Conservation (phyloP, 208 protist species). For the Trypanosoma vivax region DNA sequence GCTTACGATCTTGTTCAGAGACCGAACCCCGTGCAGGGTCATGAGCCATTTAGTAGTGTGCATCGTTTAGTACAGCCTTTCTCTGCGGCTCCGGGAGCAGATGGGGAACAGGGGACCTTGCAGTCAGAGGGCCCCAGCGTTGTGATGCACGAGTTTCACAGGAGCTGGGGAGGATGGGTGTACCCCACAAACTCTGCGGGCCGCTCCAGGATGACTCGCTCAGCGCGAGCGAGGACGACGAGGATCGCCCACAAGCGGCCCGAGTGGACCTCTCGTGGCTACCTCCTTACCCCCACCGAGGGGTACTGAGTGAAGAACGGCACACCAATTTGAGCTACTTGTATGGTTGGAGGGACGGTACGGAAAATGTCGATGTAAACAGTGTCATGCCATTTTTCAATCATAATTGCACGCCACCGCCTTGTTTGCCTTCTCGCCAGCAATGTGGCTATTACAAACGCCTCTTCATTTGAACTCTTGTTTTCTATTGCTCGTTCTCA, state of each 20-base stretch:
- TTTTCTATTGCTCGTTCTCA: too few species aligned
- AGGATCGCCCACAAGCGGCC: not conserved
- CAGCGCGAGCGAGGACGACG: constrained; percentile 25
- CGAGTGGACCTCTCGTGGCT: constrained; percentile 24
- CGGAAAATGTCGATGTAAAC: too few species aligned
- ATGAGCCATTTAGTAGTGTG: constrained; percentile 5
- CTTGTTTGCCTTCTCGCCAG: too few species aligned
- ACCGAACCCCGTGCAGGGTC: constrained; percentile 4
- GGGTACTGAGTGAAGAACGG: too few species aligned
- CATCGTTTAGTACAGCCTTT: not conserved
- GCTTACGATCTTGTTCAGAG: constrained; percentile 12
- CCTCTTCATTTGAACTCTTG: too few species aligned
- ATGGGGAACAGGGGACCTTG: not conserved
- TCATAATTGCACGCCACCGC: too few species aligned
- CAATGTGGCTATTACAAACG: too few species aligned
- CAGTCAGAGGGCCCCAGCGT: not conserved
- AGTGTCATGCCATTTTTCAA: too few species aligned
- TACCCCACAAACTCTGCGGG: constrained; percentile 16
- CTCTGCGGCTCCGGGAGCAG: not conserved
- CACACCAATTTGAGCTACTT: too few species aligned
- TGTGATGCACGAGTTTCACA: not conserved
- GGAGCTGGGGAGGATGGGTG: constrained; percentile 4
- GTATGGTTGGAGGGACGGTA: too few species aligned
- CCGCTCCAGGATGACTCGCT: constrained; percentile 26
- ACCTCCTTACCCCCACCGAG: constrained; percentile 7